These are phyloP conservation scores for Phytophthora tentaculata DNA, from an alignment of 352 stramenopile species.

Conservation along the genomic window DNA sequence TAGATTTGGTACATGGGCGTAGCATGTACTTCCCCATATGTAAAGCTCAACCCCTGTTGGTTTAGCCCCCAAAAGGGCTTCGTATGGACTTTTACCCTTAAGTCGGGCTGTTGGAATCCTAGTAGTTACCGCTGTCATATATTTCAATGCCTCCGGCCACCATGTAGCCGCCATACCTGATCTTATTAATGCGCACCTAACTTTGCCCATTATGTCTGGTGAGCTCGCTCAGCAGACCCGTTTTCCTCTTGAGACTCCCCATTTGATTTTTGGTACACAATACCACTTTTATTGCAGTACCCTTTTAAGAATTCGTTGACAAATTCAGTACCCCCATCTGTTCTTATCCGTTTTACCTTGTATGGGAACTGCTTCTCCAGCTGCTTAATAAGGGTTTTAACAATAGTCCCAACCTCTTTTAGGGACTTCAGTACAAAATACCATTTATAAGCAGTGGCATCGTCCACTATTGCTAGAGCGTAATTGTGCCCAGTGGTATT, in stretches of 20 bases:
- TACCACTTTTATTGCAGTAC: background rate
- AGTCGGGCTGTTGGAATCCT: background rate
- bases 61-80: background rate
- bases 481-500: slow-evolving; percentile 7
- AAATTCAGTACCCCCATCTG: slow-evolving; percentile 10
- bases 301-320: background rate
- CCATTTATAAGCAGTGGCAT: slow-evolving; percentile 17
- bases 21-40: background rate
- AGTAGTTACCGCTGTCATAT: background rate
- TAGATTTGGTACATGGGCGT: background rate
- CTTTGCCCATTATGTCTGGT: slow-evolving; percentile 1
- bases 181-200: background rate
- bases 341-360: slow-evolving; percentile 11
- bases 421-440: background rate
- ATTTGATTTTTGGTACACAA: slow-evolving; percentile 1
- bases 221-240: background rate
- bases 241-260: slow-evolving; percentile 6
- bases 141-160: background rate
- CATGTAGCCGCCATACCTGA: background rate
- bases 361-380: slow-evolving; percentile 7
- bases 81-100: background rate
- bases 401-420: background rate
- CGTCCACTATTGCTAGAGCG: slow-evolving; percentile 4
- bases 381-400: slow-evolving; percentile 2
- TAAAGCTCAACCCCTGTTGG: background rate